Percentiles rank a stretch among this genome's conserved stretches.
Conservation (phyloP, 2,329 filamentous ascomycete genomes). For the Aspergillus caelatus region DNA sequence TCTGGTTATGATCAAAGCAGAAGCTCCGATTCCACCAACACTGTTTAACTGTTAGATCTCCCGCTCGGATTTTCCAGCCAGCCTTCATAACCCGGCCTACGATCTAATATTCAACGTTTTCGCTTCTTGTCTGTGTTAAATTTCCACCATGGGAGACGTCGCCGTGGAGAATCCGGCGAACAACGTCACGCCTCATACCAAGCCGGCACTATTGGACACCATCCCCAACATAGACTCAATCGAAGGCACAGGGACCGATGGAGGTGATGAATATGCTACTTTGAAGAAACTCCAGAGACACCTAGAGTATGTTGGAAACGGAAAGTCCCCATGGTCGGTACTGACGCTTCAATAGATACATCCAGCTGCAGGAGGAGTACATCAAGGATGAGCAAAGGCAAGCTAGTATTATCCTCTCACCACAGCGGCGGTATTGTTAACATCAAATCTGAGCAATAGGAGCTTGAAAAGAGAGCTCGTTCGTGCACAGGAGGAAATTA, state of each 20-base stretch:
- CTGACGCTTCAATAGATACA: conserved; percentile 63
- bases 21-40: conserved; percentile 10
- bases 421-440: conserved; percentile 10
- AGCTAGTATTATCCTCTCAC: conserved; percentile 11
- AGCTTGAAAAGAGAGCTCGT: conserved; percentile 97
- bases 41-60: not conserved
- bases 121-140: not conserved
- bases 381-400: conserved; percentile 99
- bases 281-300: conserved; percentile 97
- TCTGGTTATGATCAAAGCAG: conserved; percentile 10
- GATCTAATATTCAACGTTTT: not conserved
- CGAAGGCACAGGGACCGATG: conserved; percentile 78
- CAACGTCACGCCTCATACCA: conserved; percentile 76
- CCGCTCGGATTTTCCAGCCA: not conserved
- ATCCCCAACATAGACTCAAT: conserved; percentile 90
- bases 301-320: conserved; percentile 69
- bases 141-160: conserved; percentile 75
- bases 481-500: conserved; percentile 97
- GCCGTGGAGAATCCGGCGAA: conserved; percentile 79
- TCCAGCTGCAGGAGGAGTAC: conserved; percentile 98
- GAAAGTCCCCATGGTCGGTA: conserved; percentile 8
- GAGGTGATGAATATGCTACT: conserved; percentile 88
- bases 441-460: conserved; percentile 48
- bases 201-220: conserved; percentile 71
- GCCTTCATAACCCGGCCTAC: not conserved